Conservation (phyloP, 2,329 filamentous ascomycete species). For the Tolypocladium cylindrosporum region DNA sequence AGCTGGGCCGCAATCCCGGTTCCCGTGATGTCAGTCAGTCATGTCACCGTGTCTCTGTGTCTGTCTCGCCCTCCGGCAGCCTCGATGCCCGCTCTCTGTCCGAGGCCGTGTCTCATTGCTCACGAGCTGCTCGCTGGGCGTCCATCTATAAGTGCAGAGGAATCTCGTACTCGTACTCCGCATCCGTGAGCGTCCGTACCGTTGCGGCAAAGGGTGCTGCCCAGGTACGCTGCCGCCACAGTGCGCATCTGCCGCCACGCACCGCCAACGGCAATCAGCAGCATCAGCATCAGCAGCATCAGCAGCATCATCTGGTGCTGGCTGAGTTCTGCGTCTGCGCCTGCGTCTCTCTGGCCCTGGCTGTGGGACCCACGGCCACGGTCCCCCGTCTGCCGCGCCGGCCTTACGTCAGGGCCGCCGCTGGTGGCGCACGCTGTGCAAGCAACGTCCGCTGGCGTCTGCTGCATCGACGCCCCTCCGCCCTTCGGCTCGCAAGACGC, state of each 20-base stretch:
- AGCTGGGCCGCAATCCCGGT: not conserved
- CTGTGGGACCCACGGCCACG: not conserved
- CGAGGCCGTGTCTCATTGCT: not conserved
- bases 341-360: not conserved
- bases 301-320: not conserved
- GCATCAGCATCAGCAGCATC: not conserved
- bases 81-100: not conserved
- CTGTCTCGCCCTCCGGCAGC: not conserved
- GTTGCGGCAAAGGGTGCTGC: too few species aligned
- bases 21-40: slow-evolving; percentile 1
- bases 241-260: not conserved
- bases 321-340: slow-evolving; percentile 5
- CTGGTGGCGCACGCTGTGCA: not conserved
- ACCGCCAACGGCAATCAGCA: not conserved
- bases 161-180: too few species aligned
- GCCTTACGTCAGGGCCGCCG: slow-evolving; percentile 6
- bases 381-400: not conserved
- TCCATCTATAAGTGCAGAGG: not conserved
- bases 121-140: not conserved
- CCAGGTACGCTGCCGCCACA: not conserved
- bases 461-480: not conserved
- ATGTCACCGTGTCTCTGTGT: not conserved
- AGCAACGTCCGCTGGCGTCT: not conserved
- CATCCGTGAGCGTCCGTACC: too few species aligned
- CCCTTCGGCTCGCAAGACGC: not conserved